A percentile compares a stretch with the other conserved stretches of the same genome.
Conservation (phyloP, 2,329 filamentous ascomycete genomes). For the Pleomassaria siparia region DNA sequence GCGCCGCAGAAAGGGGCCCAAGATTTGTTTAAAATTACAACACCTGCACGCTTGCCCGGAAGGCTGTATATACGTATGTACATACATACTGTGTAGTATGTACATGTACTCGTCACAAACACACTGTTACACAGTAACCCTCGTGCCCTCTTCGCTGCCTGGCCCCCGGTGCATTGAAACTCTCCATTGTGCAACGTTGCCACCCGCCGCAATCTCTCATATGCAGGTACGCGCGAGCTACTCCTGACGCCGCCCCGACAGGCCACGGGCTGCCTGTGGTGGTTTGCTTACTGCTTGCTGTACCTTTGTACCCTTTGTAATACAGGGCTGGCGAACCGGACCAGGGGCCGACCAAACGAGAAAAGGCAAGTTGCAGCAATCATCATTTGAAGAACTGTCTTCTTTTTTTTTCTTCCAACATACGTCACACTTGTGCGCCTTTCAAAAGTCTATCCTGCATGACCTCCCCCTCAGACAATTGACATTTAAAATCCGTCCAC, state of each 20-base stretch:
- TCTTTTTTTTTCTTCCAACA: no score
- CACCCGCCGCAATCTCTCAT: conserved; percentile 8
- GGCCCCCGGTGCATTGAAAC: no score
- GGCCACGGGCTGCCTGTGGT: background rate
- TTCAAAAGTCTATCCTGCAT: background rate
- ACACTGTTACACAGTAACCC: no score
- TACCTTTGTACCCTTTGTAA: no score
- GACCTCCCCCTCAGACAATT: background rate
- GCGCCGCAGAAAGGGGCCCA: conserved; percentile 2
- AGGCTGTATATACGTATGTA: no score
- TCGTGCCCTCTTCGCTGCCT: no score
- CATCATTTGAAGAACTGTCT: no score
- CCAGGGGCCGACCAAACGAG: background rate
- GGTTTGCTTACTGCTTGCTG: background rate
- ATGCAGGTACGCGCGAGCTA: conserved; percentile 16
- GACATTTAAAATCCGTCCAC: conserved; percentile 54
- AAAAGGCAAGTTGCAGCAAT: background rate
- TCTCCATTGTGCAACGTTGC: conserved; percentile 10
- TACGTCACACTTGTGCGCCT: background rate
- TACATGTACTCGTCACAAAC: no score
- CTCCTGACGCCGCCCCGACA: conserved; percentile 11
- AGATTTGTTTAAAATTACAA: background rate
- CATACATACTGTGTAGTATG: no score
- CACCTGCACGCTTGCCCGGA: no score
- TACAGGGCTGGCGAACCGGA: background rate